Percentiles rank a stretch among this genome's conserved stretches.
phyloP scores from a whole-genome alignment of 192 early-diverging fungal species.

The Linnemannia exigua region DNA sequence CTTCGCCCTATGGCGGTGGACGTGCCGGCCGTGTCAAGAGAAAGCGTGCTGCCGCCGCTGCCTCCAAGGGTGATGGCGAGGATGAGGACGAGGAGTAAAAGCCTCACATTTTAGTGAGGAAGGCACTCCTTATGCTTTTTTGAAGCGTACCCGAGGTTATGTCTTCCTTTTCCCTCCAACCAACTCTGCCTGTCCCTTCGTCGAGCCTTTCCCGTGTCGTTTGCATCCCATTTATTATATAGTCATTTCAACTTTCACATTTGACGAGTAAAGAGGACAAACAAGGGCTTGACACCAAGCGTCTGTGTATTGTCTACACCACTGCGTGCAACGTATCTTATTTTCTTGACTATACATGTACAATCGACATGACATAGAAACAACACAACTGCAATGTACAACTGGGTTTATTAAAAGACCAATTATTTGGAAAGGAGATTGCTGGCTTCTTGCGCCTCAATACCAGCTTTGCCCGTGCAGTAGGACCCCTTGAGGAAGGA shows the following conservation, averaged over 20 bases:
- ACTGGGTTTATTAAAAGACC: not conserved
- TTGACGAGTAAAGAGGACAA: not conserved
- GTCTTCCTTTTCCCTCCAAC: not conserved
- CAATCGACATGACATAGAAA: not conserved
- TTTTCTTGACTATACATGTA: not conserved
- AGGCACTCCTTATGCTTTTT: not conserved
- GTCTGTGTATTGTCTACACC: not conserved
- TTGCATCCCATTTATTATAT: not conserved
- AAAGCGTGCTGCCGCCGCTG: conserved; percentile 87
- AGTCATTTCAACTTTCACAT: not conserved
- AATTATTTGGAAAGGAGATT: conserved; percentile 24
- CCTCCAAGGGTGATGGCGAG: conserved; percentile 67
- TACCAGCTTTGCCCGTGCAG: conserved; percentile 88
- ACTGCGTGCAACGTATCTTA: not conserved
- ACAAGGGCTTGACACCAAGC: conserved; percentile 17
- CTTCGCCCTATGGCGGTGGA: conserved; percentile 97
- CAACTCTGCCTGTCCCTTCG: conserved; percentile 14
- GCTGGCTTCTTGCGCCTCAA: conserved; percentile 69
- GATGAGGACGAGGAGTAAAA: conserved; percentile 69
- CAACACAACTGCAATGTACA: not conserved
- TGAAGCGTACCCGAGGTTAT: not conserved
- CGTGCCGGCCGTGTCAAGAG: conserved; percentile 97
- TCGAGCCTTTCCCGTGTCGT: conserved; percentile 10
- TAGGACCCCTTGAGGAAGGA: conserved; percentile 86
- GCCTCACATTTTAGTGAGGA: too few relatives aligned